Evolutionary conservation across 2,329 filamentous ascomycete genomes (phyloP).

Genomic region (Hypoxylon sp.): DNA sequence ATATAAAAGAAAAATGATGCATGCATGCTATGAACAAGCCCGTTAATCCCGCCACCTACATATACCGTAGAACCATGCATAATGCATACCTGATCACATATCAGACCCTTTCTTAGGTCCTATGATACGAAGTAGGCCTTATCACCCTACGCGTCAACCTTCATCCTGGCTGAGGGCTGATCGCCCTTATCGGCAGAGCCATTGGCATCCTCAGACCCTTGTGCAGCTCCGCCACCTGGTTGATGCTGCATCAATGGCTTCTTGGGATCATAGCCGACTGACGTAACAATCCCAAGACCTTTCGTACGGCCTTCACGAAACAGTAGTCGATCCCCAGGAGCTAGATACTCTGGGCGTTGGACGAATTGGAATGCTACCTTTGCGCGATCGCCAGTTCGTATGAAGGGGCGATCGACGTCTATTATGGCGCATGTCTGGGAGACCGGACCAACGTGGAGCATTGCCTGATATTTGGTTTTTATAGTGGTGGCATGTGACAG

Average conservation of each 20-base stretch:
- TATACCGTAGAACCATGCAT: neutral
- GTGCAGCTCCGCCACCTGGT: slow-evolving; percentile 32
- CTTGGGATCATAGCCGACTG: slow-evolving; percentile 84
- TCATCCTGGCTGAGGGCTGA: slow-evolving; percentile 40
- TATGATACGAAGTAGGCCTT: slow-evolving; percentile 18
- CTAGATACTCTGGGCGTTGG: slow-evolving; percentile 92
- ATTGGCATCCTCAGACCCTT: slow-evolving; percentile 27
- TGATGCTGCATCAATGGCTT: slow-evolving; percentile 59
- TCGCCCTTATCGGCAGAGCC: slow-evolving; percentile 37
- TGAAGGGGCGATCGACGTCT: slow-evolving; percentile 95
- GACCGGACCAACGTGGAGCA: slow-evolving; percentile 96
- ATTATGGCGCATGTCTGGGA: slow-evolving; percentile 98
- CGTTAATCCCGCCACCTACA: neutral
- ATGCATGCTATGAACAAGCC: neutral
- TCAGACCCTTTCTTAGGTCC: neutral
- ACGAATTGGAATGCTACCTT: slow-evolving; percentile 95
- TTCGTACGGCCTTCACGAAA: slow-evolving; percentile 97
- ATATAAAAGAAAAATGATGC: neutral
- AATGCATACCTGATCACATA: neutral
- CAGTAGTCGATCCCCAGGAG: slow-evolving; percentile 87
- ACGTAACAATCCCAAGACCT: slow-evolving; percentile 93
- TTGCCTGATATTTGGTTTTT: slow-evolving; percentile 96
- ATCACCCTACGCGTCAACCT: slow-evolving; percentile 40
- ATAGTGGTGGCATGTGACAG: slow-evolving; percentile 97
- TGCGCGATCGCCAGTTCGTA: slow-evolving; percentile 94